Base-by-base conservation (phyloP, 345 rosid genomes). In the Aquilaria yunnanensis region DNA sequence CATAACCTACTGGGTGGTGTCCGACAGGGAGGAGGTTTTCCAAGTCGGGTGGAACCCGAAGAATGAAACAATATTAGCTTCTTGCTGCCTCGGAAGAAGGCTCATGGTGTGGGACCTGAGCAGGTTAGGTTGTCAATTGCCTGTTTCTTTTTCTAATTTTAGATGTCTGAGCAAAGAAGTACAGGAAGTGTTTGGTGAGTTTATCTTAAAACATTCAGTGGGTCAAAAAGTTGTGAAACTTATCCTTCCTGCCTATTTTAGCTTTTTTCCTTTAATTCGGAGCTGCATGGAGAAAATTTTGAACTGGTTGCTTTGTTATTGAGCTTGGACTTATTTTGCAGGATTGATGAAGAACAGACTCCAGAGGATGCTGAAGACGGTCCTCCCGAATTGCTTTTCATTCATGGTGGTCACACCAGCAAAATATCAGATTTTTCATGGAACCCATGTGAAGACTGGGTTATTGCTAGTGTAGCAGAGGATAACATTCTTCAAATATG, bases 371-470 rank as follows among this genome's bases (percentile, higher is more conserved):
- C 93, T 16, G 96, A 91, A 77, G 99, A 95, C 61, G 99, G 99
- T n/a, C 99, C 96, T 3, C 97, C 99, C 0, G 99, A 95, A 79
- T 73, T 95, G 81, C 92, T 95, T 30, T 95, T 91, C 81, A 89
- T 91, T 66, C 99, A 95, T 60, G 99, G 99, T 23, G 99, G 97
- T 55, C 99, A 95, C 71, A 95, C 99, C 1, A 87, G 99, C 79
- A 95, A 95, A 80, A 85, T 95, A 50, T 91, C 99, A 10, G 97
- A 91, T 74, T 95, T 95, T 72, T 91, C 99, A 6, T 94, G 99
- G 99, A 94, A 94, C 78, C 96, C 99, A 2, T 88, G 96, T 67
- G 97, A 94, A 71, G 99, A 94, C 68, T 94, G 99, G 99, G 97
- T 94, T 46, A 50, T 94, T 46, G 80, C 96, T 31, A 94, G 99